These are phyloP conservation scores for Maudiozyma pseudohumilis DNA, from an alignment of 805 yeast genomes.

Conservation along the genomic window DNA sequence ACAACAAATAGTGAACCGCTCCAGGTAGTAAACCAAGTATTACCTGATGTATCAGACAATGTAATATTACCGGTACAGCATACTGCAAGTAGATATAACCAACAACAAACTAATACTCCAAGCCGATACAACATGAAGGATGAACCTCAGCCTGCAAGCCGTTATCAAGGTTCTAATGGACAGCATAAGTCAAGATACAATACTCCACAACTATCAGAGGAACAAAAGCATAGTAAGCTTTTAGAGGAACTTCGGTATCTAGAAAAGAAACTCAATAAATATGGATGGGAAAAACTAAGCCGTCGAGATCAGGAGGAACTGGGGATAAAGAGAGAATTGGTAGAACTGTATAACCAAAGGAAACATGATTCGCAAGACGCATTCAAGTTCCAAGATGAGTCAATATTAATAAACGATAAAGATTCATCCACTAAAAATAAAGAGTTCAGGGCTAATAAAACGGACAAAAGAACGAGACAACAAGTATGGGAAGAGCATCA, in stretches of 20 bases:
- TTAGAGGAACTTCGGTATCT: conserved; percentile 39
- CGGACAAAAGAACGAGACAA: conserved; percentile 26
- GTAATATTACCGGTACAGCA: conserved; percentile 2
- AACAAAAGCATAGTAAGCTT: conserved; percentile 33
- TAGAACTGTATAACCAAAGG: conserved; percentile 35
- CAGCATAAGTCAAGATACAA: neutral
- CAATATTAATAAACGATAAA: conserved; percentile 31
- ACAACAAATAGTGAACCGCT: too few species aligned
- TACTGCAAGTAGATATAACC: neutral
- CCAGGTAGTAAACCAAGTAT: neutral
- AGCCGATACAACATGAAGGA: neutral
- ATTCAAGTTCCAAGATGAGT: conserved; percentile 50
- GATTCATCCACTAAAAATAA: neutral
- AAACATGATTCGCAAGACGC: conserved; percentile 30
- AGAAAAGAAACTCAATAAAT: conserved; percentile 38
- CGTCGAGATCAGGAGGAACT: conserved; percentile 42
- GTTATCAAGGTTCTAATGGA: neutral
- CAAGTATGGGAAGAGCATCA: conserved; percentile 30
- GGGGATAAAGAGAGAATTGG: conserved; percentile 39
- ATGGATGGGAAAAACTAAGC: conserved; percentile 48
- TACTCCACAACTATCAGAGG: conserved; percentile 3
- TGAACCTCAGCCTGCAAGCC: too few species aligned
- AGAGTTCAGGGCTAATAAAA: neutral
- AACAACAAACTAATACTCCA: neutral
- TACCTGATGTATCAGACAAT: conserved; percentile 1